Base-by-base conservation (phyloP, 257 asterid genomes). In the Solanum virginianum region DNA sequence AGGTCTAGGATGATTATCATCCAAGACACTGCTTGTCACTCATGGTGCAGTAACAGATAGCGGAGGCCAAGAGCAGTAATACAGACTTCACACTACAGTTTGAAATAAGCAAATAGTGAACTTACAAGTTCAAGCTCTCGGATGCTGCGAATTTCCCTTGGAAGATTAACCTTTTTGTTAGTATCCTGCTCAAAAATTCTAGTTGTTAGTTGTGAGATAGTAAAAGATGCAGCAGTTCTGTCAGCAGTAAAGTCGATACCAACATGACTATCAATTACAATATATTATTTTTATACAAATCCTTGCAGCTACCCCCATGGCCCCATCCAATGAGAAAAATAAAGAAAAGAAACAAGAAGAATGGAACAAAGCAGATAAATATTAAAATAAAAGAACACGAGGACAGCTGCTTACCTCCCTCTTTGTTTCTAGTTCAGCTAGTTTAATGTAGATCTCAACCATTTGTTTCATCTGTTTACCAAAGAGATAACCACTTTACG, bases 361-460 rank as follows among this genome's bases (percentile, higher is more conserved):
- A 75, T 63, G 69, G 47, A 59, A 84, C 16, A 51, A 63, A 54
- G 41, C 32, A 22, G 63, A 56, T 65, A 59, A 72, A 75, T 80
- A 49, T 49, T 71, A 75, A 56, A 80, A 82, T 57, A 81, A 55
- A 86, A 55, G 83, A 85, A 47, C 83, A 86, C 29, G 65, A 59
- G 53, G 85, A 69, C 82, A 88, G 74, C 43, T 20, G 29, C 20
- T 85, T 89, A 96, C 99, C 97, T 96, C 99, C 85, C 92, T 93
- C 91, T 91, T 96, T 66, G 97, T 95, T 90, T 96, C 99, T 90
- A 95, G 89, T 89, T 96, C 99, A 6, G 99, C 99, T 81, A 96
- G 98, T 90, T 96, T 96, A 71, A 96, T 93, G 93, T 96, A 96
- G 89, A 96, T 91, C 91, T 96, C 99, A 90, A 95, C 98, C 98